Base-by-base conservation (phyloP, 1,139 yeast genomes). In the Sugiyamaella sp. region DNA sequence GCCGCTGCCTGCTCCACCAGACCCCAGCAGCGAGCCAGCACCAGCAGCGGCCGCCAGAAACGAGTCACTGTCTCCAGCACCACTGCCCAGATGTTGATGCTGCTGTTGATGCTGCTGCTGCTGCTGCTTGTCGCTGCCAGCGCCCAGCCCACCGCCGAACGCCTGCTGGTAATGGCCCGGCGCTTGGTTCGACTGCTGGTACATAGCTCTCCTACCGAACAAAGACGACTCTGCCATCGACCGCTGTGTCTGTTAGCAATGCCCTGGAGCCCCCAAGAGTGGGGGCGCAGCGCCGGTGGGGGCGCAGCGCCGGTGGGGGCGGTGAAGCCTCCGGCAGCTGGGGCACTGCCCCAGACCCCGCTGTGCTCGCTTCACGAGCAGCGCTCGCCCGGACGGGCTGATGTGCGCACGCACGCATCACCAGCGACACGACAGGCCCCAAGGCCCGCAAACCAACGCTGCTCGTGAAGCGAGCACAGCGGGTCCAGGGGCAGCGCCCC, bases 181-280 rank as follows among this genome's bases (percentile, higher is more conserved):
- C 16, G 47, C 19, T 27, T 29, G 47, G 21, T 43, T 32, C 14
- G 47, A 9, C 47, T 43, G 48, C 24, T 44, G 48, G 48, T 44
- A 44, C 48, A 44, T 44, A 21, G 22, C 22, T 21, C 37, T 44
- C 17, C 48, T 38, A 33, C 48, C 48, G 33, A 44, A 44, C 40
- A 44, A 44, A 44, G 48, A 44, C 40, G 48, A 44, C 40, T 44
- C 48, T 32, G 48, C 48, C 48, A 44, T 44, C 48, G 21, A 44
- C 48, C 19, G 20, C 38, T 29, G 35, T 8, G 4, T 4, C 35
- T 29, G 35, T 29, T 29, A 29, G 35, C 29, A 24, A 24, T 29
- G 8, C 14, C 4, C 35, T 14, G 8, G 35, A 6, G 29, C 10
- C 10, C 29, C n/a, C n/a, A n/a, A n/a, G n/a, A n/a, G n/a, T n/a